These are phyloP conservation scores for Bipolaris sorokiniana DNA, from an alignment of 2,329 filamentous ascomycete species.

Conservation along the genomic window DNA sequence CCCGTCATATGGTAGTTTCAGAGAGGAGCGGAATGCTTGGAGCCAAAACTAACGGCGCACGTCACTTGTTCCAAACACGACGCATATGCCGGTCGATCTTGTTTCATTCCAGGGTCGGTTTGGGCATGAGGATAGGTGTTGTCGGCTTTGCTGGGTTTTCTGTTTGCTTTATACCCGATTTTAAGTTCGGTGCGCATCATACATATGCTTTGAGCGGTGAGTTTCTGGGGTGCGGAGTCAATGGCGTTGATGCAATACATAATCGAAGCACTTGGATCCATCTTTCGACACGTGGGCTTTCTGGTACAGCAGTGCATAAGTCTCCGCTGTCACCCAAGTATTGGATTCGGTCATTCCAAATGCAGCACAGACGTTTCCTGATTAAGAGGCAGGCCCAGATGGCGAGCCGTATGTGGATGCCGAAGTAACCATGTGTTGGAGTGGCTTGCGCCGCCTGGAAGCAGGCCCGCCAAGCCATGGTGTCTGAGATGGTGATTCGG, in stretches of 20 bases:
- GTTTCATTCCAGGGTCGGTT: background rate
- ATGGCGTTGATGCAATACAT: background rate
- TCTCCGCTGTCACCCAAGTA: background rate
- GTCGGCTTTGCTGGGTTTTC: conserved; percentile 6
- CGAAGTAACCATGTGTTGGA: background rate
- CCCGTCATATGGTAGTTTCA: conserved; percentile 52
- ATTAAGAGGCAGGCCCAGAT: background rate
- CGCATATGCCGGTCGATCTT: background rate
- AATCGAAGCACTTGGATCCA: background rate
- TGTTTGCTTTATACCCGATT: conserved; percentile 19
- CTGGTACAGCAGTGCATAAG: background rate
- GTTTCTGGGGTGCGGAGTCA: conserved; percentile 7
- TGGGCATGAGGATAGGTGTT: background rate
- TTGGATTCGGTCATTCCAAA: background rate
- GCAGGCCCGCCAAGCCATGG: background rate
- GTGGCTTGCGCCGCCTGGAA: background rate
- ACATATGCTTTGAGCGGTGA: conserved; percentile 3
- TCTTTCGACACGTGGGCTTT: background rate
- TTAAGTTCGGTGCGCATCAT: conserved; percentile 10
- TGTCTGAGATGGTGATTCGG: background rate
- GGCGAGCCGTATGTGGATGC: background rate
- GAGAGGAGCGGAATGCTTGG: conserved; percentile 53
- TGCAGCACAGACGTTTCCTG: background rate
- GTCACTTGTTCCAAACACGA: background rate
- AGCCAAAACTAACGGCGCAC: conserved; percentile 29